A percentile compares a stretch with the other conserved stretches of the same genome.
Evolutionary conservation across 2,329 filamentous ascomycete genomes (phyloP).

Genomic region (Microdochium nivale): DNA sequence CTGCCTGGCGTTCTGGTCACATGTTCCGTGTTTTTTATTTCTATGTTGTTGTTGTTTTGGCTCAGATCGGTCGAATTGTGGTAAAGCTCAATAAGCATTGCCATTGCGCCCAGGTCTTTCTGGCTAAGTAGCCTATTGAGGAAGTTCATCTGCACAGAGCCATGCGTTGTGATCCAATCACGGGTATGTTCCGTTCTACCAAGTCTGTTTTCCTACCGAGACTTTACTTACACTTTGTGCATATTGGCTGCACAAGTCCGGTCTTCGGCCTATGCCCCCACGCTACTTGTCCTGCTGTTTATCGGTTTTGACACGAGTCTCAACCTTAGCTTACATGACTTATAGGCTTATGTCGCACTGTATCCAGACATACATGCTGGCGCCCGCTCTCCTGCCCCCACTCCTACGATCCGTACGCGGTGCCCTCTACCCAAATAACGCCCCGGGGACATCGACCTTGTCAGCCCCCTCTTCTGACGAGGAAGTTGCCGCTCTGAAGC

Average conservation of each 20-base stretch:
- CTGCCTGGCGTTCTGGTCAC: too few species aligned
- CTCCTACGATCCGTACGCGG: constrained; percentile 64
- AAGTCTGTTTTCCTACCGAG: too few species aligned
- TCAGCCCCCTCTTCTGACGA: constrained; percentile 51
- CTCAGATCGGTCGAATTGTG: too few species aligned
- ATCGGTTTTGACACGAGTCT: constrained; percentile 4
- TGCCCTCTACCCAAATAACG: constrained; percentile 80
- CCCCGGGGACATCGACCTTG: constrained; percentile 55
- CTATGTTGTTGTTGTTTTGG: too few species aligned
- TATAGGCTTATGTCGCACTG: constrained; percentile 51
- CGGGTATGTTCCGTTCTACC: too few species aligned
- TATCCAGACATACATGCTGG: constrained; percentile 48
- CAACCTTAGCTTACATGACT: constrained; percentile 17
- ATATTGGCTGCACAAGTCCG: background rate
- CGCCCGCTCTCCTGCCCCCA: constrained; percentile 55
- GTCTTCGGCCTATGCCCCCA: background rate
- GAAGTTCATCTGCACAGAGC: background rate
- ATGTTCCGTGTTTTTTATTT: too few species aligned
- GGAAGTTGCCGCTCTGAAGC: constrained; percentile 52
- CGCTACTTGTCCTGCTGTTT: constrained; percentile 5
- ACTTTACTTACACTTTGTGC: background rate
- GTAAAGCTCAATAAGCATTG: background rate
- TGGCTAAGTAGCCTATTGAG: background rate
- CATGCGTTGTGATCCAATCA: too few species aligned
- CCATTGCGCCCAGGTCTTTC: background rate